These are phyloP conservation scores for Forsythia suspensa DNA, from an alignment of 257 asterid species.

Conservation along the genomic window DNA sequence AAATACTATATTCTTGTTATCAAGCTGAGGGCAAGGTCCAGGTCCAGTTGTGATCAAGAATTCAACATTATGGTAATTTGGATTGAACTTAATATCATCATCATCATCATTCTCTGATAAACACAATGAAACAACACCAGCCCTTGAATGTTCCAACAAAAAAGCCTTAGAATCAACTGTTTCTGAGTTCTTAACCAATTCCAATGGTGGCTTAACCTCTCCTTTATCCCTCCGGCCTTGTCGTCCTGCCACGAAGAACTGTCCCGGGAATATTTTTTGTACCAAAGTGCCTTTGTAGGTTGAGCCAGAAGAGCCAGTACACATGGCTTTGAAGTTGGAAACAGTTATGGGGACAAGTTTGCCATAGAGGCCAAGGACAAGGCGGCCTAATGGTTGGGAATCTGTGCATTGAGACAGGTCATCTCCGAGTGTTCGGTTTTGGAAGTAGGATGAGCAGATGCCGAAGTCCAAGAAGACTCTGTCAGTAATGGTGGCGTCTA, in stretches of 20 bases:
- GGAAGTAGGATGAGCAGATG: conserved; percentile 81
- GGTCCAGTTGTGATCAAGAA: conserved; percentile 95
- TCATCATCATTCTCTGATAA: conserved; percentile 88
- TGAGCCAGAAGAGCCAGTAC: conserved; percentile 71
- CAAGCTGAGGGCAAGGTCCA: conserved; percentile 89
- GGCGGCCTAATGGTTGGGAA: conserved; percentile 66
- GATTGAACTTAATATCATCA: conserved; percentile 64
- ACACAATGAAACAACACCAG: conserved; percentile 74
- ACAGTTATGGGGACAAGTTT: conserved; percentile 79
- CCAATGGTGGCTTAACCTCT: conserved; percentile 65
- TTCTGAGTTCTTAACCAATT: conserved; percentile 61
- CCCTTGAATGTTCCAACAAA: conserved; percentile 62
- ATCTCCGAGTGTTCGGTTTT: conserved; percentile 72
- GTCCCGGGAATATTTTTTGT: conserved; percentile 76
- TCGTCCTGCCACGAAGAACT: conserved; percentile 74
- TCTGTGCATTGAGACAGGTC: conserved; percentile 71
- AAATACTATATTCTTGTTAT: conserved; percentile 76
- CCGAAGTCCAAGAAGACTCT: conserved; percentile 79
- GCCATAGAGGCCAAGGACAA: conserved; percentile 81
- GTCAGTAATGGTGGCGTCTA: conserved; percentile 82
- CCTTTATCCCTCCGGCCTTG: conserved; percentile 89
- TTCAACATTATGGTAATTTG: conserved; percentile 83
- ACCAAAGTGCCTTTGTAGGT: conserved; percentile 77
- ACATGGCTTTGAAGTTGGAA: conserved; percentile 83
- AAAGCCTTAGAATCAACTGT: conserved; percentile 67